Evolutionary conservation across 2,329 filamentous ascomycete species (phyloP), one percentile per base, ranked within the genome.

Genomic region (Verticillium nubilum): DNA sequence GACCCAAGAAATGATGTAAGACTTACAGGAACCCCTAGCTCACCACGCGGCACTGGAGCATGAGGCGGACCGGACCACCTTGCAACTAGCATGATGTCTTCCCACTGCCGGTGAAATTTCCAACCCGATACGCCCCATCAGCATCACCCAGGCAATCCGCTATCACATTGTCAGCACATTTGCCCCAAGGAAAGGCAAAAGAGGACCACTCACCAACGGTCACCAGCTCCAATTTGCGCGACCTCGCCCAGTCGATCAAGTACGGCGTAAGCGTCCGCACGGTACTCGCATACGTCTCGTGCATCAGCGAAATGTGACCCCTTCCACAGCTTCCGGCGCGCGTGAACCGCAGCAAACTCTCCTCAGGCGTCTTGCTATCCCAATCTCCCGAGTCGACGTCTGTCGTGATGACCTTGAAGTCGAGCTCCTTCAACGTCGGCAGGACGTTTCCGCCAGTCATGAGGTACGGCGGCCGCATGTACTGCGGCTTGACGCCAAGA

Each of bases 311-410:
- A 59, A 88, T 81, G 68, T 84, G 84, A 15, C 78, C 77, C 31
- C 75, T 75, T 12, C 75, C 78, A 5, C 66, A 58, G 4, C 79
- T 68, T 15, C 77, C 76, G 3, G 76, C 77, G 42, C 69, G 67
- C 61, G 72, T 67, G 72, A 87, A 86, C 64, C 74, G 77, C 65
- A 80, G 72, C 74, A 86, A 75, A 66, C 82, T 80, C 69, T 81
- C 78, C 59, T 72, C 68, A 0, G 82, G 75, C 4, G 76, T 73
- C 61, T 78, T 72, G 57, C 82, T 78, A 67, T 85, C 80, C 77
- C 86, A 87, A 71, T 87, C 85, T 56, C 84, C 80, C 1, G 84
- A 79, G 67, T 88, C 85, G 55, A 87, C 73, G 62, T 87, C 81
- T 66, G 86, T 78, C 65, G 83, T 86, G 66, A 83, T 80, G 66